Evolutionary conservation across 306 rosid species (phyloP).

Genomic region (Abrus precatorius): DNA sequence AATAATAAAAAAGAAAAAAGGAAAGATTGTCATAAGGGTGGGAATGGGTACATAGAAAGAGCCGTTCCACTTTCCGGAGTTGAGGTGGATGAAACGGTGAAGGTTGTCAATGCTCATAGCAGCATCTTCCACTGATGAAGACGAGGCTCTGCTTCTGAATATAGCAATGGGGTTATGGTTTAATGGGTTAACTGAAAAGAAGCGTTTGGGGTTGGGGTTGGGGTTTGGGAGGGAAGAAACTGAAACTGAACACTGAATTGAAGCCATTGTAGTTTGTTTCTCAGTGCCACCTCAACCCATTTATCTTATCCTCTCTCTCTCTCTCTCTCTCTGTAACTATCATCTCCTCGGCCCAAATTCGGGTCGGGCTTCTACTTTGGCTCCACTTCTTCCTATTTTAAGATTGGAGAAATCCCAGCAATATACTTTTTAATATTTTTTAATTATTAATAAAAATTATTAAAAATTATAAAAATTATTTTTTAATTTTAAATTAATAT

Average conservation of each 20-base stretch:
- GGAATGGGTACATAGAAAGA: conserved; percentile 71
- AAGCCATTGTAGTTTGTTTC: conserved; percentile 11
- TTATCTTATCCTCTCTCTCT: no score
- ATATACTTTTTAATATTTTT: no score
- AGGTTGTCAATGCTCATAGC: conserved; percentile 83
- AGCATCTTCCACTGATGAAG: conserved; percentile 60
- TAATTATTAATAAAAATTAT: no score
- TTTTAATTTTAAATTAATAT: no score
- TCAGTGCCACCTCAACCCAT: no score
- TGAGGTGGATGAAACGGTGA: conserved; percentile 68
- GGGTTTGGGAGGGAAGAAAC: conserved; percentile 39
- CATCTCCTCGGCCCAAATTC: no score
- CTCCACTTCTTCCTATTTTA: no score
- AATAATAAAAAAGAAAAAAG: not conserved
- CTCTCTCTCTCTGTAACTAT: no score
- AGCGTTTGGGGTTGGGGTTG: not conserved
- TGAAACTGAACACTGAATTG: conserved; percentile 47
- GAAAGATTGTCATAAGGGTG: not conserved
- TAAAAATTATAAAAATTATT: no score
- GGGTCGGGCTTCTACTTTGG: no score
- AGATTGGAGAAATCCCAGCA: no score
- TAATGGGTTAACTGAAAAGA: conserved; percentile 28
- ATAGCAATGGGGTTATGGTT: conserved; percentile 30
- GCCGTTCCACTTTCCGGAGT: conserved; percentile 88
- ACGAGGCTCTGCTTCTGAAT: conserved; percentile 49